These are phyloP conservation scores for Forsythia suspensa DNA, from an alignment of 257 asterid genomes.

Conservation along the genomic window DNA sequence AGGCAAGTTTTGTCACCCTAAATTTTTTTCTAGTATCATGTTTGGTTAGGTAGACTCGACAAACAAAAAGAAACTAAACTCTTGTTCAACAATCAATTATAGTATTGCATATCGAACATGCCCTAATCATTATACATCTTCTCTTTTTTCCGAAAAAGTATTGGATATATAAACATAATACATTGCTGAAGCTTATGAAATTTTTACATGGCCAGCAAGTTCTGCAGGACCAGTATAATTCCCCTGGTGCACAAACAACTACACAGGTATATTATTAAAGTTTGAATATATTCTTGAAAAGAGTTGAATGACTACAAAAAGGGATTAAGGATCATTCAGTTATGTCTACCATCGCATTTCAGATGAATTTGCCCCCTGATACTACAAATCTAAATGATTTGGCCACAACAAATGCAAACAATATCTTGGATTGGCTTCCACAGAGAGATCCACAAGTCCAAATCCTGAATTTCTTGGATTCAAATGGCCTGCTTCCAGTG, in stretches of 20 bases:
- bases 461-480: constrained; percentile 70
- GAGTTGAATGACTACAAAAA: neutral
- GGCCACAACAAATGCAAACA: constrained; percentile 33
- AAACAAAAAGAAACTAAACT: neutral
- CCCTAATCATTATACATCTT: neutral
- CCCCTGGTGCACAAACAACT: constrained; percentile 43
- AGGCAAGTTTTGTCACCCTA: constrained; percentile 37
- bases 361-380: constrained; percentile 54
- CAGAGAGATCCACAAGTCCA: constrained; percentile 70
- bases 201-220: constrained; percentile 40
- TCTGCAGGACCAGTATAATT: constrained; percentile 52
- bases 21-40: neutral
- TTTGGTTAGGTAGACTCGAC: neutral
- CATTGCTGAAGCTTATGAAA: neutral
- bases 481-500: constrained; percentile 62
- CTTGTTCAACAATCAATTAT: neutral
- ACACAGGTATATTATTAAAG: constrained; percentile 42
- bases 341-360: constrained; percentile 9
- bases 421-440: constrained; percentile 68
- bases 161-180: neutral
- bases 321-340: neutral
- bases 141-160: neutral
- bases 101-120: neutral
- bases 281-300: neutral
- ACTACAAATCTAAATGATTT: constrained; percentile 40